phyloP scores from a whole-genome alignment of 768 basidiomycete genomes.

The Tricholoma saponaceum region DNA sequence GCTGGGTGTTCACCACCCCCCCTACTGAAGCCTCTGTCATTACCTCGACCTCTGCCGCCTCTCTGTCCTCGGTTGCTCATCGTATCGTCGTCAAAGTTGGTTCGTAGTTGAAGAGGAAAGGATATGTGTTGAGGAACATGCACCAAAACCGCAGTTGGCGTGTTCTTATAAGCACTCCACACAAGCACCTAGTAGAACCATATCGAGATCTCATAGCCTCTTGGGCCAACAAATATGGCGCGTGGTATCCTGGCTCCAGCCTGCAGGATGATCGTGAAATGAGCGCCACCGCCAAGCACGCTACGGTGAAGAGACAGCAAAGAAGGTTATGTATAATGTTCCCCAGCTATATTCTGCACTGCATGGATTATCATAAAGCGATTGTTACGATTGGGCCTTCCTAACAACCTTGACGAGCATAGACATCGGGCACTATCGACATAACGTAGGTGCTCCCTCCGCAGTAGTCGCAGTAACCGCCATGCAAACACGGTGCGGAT shows the following conservation, averaged over 20 bases:
- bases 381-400: too few relatives aligned
- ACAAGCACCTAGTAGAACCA: not conserved
- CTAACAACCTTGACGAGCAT: too few relatives aligned
- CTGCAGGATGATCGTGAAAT: not conserved
- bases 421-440: too few relatives aligned
- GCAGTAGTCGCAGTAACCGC: too few relatives aligned
- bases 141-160: not conserved
- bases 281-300: not conserved
- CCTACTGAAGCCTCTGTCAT: constrained; percentile 10
- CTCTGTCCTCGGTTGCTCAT: constrained; percentile 17
- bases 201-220: not conserved
- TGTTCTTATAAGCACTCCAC: not conserved
- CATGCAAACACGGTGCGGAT: too few relatives aligned
- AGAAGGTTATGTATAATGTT: too few relatives aligned
- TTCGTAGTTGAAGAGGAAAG: not conserved
- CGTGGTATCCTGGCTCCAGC: not conserved
- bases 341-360: too few relatives aligned
- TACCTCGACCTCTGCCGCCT: constrained; percentile 15
- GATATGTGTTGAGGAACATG: not conserved
- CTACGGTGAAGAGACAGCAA: too few relatives aligned
- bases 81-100: not conserved
- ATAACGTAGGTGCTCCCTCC: too few relatives aligned
- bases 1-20: constrained; percentile 1
- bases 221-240: not conserved
- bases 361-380: too few relatives aligned